phyloP scores from a whole-genome alignment of 1,139 yeast genomes.

The Candida buenavistaensis region DNA sequence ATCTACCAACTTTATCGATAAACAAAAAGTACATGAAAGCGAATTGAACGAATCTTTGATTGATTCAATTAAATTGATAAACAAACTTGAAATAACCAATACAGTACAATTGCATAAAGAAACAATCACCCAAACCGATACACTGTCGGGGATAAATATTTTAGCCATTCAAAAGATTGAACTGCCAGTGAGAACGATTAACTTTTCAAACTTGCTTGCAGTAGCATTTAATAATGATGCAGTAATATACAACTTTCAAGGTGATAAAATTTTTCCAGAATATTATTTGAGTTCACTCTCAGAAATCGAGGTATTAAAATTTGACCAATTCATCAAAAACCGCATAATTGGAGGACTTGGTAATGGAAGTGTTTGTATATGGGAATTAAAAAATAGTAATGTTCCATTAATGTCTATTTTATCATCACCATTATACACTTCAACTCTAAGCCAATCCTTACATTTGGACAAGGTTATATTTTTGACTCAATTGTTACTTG shows the following conservation, averaged over 20 bases:
- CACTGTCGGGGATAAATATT: conserved; percentile 2
- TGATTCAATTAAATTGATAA: conserved; percentile 13
- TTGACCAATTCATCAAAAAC: conserved; percentile 30
- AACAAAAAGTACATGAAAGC: conserved; percentile 6
- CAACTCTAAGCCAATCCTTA: conserved; percentile 1
- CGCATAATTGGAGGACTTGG: conserved; percentile 38
- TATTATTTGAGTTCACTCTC: conserved; percentile 41
- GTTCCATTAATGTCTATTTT: conserved; percentile 24
- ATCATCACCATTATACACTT: conserved; percentile 12
- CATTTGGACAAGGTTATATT: conserved; percentile 12
- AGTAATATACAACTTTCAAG: conserved; percentile 26
- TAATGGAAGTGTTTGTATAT: conserved; percentile 39
- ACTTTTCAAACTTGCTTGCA: conserved; percentile 45
- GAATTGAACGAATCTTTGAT: conserved; percentile 12
- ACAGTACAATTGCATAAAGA: conserved; percentile 12
- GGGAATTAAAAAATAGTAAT: conserved; percentile 28
- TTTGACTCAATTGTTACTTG: conserved; percentile 20
- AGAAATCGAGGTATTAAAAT: conserved; percentile 45
- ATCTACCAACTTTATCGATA: conserved; percentile 1
- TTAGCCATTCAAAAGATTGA: conserved; percentile 13
- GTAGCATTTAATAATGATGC: conserved; percentile 38
- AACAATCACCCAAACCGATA: too few species aligned
- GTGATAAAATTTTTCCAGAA: conserved; percentile 39
- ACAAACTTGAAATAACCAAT: conserved; percentile 11
- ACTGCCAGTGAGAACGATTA: conserved; percentile 35